Evolutionary conservation across 1,139 yeast genomes (phyloP).

Genomic region (Waltiozyma sp.): DNA sequence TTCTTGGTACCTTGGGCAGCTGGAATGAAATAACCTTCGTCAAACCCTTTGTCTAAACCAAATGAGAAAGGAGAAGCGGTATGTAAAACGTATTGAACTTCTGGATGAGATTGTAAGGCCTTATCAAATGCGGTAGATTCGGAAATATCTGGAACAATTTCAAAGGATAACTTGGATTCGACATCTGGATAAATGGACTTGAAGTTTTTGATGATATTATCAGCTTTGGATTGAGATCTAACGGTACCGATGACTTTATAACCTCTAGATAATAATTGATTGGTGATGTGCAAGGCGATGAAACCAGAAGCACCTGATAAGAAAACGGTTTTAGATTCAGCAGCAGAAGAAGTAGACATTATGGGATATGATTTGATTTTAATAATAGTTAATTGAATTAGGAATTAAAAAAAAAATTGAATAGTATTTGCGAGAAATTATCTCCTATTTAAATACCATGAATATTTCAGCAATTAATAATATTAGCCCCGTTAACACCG

Average conservation of each 20-base stretch:
- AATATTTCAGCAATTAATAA: too few species aligned
- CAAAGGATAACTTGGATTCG: conserved; percentile 27
- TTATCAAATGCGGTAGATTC: conserved; percentile 40
- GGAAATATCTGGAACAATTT: conserved; percentile 41
- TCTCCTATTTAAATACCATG: neutral
- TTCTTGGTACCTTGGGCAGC: conserved; percentile 41
- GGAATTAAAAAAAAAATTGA: too few species aligned
- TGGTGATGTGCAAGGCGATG: conserved; percentile 35
- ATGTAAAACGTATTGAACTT: conserved; percentile 44
- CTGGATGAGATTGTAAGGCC: conserved; percentile 35
- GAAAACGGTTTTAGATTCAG: conserved; percentile 22
- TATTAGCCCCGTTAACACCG: too few species aligned
- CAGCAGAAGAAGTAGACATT: too few species aligned
- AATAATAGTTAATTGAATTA: neutral
- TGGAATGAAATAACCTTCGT: conserved; percentile 35
- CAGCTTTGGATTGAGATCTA: conserved; percentile 42
- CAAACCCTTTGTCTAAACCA: conserved; percentile 23
- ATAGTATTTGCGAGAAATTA: neutral
- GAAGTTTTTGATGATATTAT: conserved; percentile 24
- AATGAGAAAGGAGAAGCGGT: conserved; percentile 44
- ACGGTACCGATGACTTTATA: conserved; percentile 51
- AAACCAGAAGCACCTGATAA: conserved; percentile 46
- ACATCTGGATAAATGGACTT: conserved; percentile 25
- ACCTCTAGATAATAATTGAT: conserved; percentile 24
- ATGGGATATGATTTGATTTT: too few species aligned